Conservation (phyloP, 1,284 basidiomycete species). For the Thecaphora thlaspeos region DNA sequence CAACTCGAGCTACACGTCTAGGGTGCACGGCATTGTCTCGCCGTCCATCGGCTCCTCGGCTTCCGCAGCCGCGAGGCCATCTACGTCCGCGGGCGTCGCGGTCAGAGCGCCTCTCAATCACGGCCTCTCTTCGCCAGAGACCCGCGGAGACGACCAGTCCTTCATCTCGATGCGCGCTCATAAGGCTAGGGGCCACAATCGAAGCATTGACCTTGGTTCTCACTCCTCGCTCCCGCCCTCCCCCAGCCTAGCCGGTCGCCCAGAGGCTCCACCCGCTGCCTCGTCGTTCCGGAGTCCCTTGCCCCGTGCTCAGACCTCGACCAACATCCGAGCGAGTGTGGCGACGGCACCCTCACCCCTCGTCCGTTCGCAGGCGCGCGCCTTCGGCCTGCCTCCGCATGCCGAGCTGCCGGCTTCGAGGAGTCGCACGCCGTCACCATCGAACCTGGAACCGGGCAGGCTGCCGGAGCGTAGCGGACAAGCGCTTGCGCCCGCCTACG, state of each 20-base stretch:
- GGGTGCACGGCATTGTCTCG: constrained; percentile 5
- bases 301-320: neutral
- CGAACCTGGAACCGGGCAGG: neutral
- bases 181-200: neutral
- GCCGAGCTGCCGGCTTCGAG: neutral
- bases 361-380: neutral
- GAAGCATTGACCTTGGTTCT: neutral
- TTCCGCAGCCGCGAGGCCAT: constrained; percentile 15
- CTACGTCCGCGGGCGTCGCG: constrained; percentile 9
- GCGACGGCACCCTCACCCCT: neutral
- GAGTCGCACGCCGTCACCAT: neutral
- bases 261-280: neutral
- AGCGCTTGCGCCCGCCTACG: neutral
- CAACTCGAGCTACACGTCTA: constrained; percentile 3
- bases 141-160: neutral
- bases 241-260: neutral
- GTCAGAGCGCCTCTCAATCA: constrained; percentile 9
- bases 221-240: neutral
- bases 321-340: neutral
- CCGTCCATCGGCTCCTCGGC: constrained; percentile 9
- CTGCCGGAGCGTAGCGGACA: neutral
- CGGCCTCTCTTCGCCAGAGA: neutral
- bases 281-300: neutral
- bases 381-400: neutral
- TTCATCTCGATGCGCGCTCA: neutral